Percentiles rank a stretch among this genome's conserved stretches.
Conservation (phyloP, 495 filamentous ascomycete species). For the Cercophora newfieldiana region DNA sequence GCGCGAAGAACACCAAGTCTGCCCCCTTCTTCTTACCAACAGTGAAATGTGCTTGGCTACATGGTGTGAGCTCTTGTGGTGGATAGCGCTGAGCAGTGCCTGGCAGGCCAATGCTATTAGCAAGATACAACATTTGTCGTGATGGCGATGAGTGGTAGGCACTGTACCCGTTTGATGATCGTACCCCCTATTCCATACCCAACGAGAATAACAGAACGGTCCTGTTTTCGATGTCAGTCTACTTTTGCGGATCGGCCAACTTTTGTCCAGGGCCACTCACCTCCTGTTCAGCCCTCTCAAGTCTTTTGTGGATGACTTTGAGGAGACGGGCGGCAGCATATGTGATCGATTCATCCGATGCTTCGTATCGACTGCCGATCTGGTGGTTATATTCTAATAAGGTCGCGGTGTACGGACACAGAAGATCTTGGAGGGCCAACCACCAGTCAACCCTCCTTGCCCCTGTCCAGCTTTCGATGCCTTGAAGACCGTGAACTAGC, state of each 20-base stretch:
- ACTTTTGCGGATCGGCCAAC: neutral
- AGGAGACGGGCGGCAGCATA: neutral
- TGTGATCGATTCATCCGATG: neutral
- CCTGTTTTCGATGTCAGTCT: neutral
- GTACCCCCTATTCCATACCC: constrained; percentile 1
- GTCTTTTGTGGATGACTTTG: neutral
- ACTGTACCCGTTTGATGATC: constrained; percentile 4
- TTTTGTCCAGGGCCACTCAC: neutral
- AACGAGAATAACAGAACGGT: neutral
- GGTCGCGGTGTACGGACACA: neutral
- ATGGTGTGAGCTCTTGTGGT: neutral
- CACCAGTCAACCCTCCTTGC: neutral
- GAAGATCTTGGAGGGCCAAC: neutral
- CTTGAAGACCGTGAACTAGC: neutral
- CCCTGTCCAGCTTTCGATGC: neutral
- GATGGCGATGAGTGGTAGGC: too few relatives aligned
- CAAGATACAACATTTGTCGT: too few relatives aligned
- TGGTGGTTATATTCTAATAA: neutral
- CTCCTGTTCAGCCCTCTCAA: neutral
- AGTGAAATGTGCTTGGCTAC: neutral
- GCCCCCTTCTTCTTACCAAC: neutral
- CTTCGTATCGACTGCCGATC: neutral
- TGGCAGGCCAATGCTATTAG: too few relatives aligned
- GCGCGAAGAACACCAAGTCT: too few relatives aligned
- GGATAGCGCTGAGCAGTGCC: neutral